Percentiles rank a stretch among this genome's conserved stretches.
Evolutionary conservation across 192 early-diverging fungal species (phyloP).

Genomic region (Coemansia nantahalensis): DNA sequence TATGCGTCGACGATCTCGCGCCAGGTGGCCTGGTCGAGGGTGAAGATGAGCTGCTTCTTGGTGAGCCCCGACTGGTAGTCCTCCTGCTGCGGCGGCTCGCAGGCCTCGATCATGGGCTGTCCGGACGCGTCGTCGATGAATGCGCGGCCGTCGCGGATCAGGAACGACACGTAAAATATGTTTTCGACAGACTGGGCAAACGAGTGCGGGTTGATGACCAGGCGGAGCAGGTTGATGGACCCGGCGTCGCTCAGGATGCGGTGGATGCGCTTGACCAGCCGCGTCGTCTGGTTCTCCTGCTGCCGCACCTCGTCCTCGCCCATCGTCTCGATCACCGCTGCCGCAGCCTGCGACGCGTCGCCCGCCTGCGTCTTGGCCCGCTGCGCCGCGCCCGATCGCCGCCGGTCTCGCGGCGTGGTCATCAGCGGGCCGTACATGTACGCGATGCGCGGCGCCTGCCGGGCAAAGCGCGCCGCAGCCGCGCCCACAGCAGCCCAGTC

Average conservation of each 20-base stretch:
- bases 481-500: constrained; percentile 65
- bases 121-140: constrained; percentile 69
- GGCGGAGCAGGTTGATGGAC: constrained; percentile 74
- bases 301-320: constrained; percentile 69
- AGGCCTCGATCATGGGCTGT: constrained; percentile 63
- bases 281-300: constrained; percentile 86
- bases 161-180: constrained; percentile 95
- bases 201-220: constrained; percentile 86
- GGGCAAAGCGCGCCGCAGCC: constrained; percentile 54
- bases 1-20: constrained; percentile 66
- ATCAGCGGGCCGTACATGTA: constrained; percentile 67
- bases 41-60: constrained; percentile 79
- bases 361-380: not conserved
- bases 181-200: constrained; percentile 96
- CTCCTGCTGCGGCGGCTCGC: constrained; percentile 65
- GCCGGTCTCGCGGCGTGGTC: constrained; percentile 24
- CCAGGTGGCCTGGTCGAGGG: constrained; percentile 67
- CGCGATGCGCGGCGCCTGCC: constrained; percentile 63
- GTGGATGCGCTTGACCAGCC: constrained; percentile 70
- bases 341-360: constrained; percentile 1
- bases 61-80: constrained; percentile 62
- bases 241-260: constrained; percentile 57
- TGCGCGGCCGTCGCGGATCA: constrained; percentile 82
- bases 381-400: constrained; percentile 3
- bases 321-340: constrained; percentile 54